phyloP scores from a whole-genome alignment of 176 grass and related monocot species.

The Oryza brachyantha region DNA sequence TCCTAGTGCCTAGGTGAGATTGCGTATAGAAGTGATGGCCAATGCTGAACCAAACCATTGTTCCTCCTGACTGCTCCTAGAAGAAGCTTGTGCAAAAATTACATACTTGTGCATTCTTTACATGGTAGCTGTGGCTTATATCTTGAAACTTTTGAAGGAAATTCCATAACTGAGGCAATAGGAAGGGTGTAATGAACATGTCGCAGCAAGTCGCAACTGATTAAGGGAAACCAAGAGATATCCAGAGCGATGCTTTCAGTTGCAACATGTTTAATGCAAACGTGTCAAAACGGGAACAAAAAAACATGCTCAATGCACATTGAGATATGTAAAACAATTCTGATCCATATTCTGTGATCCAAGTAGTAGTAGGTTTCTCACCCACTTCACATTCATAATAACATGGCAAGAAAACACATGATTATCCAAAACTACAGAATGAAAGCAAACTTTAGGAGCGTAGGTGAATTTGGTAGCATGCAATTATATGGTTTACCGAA shows the following conservation, averaged over 20 bases:
- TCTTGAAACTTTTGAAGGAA: neutral
- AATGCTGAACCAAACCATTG: neutral
- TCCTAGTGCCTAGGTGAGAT: constrained; percentile 17
- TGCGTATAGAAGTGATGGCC: constrained; percentile 10
- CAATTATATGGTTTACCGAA: constrained; percentile 34
- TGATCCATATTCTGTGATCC: neutral
- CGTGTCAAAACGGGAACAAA: too few species aligned
- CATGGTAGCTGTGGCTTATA: neutral
- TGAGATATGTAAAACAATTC: neutral
- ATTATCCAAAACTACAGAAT: neutral
- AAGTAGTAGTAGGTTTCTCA: neutral
- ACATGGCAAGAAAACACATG: neutral
- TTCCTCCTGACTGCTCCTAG: neutral
- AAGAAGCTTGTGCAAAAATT: neutral
- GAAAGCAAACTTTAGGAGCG: neutral
- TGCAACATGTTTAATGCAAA: neutral
- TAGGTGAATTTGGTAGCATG: constrained; percentile 30
- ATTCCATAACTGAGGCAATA: too few species aligned
- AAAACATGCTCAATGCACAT: neutral
- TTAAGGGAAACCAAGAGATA: too few species aligned
- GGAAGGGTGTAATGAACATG: too few species aligned
- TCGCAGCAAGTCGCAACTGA: too few species aligned
- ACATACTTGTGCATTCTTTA: neutral
- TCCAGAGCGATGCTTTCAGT: neutral
- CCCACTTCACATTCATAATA: neutral